Conservation (phyloP, 768 basidiomycete species). For the Leccinum sublutescens region DNA sequence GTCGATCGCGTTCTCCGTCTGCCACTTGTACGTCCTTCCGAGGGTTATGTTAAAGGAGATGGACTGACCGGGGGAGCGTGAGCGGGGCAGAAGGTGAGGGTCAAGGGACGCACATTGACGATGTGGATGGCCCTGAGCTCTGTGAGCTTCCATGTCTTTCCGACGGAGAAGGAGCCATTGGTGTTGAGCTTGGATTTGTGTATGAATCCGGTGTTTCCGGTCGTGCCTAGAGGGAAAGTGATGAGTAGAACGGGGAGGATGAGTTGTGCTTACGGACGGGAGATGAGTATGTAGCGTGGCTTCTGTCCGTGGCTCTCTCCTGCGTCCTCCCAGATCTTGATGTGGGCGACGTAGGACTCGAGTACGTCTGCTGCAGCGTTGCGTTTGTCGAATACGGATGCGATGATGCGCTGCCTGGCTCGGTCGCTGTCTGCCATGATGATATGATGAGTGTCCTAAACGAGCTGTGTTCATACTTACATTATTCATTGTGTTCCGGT, state of each 20-base stretch:
- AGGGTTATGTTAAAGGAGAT: constrained; percentile 77
- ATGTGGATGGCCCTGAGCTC: constrained; percentile 84
- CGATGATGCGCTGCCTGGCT: constrained; percentile 68
- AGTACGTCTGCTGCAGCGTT: constrained; percentile 61
- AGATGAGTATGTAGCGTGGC: constrained; percentile 86
- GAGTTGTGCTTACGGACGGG: constrained; percentile 57
- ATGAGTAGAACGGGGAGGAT: neutral
- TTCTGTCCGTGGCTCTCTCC: constrained; percentile 73
- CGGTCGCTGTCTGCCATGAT: constrained; percentile 46
- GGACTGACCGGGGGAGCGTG: constrained; percentile 41
- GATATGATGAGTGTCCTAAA: constrained; percentile 7
- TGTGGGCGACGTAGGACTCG: constrained; percentile 81
- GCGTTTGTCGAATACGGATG: constrained; percentile 78
- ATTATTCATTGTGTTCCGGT: neutral
- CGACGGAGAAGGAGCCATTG: constrained; percentile 93
- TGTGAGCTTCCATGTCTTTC: constrained; percentile 89
- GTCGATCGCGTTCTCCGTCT: constrained; percentile 72
- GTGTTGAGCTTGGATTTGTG: constrained; percentile 98
- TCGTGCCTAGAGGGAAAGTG: constrained; percentile 44
- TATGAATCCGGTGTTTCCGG: constrained; percentile 64
- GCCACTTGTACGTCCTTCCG: constrained; percentile 88
- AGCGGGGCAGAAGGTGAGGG: constrained; percentile 10
- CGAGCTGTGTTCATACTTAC: neutral
- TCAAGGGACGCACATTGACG: constrained; percentile 52
- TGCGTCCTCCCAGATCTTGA: constrained; percentile 94